Conservation (phyloP, 345 rosid genomes). For the Eucalyptus coolabah region DNA sequence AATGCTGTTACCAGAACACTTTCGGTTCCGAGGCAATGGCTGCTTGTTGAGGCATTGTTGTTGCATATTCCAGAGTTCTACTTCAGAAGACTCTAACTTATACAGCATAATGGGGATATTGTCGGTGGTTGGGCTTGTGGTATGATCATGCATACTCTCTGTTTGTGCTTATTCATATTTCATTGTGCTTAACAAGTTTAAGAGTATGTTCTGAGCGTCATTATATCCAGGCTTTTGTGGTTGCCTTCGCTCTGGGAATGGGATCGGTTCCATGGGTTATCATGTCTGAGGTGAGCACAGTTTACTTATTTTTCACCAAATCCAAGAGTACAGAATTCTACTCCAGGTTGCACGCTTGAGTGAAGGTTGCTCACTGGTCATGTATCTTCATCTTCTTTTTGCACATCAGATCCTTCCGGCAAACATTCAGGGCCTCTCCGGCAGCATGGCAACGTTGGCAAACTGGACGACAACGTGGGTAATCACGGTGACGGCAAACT, state of each 20-base stretch:
- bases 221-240: slow-evolving; percentile 45
- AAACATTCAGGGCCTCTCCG: slow-evolving; percentile 26
- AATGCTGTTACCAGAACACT: not conserved
- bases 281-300: slow-evolving; percentile 75
- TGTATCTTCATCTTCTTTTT: not conserved
- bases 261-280: slow-evolving; percentile 96
- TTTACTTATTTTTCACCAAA: not conserved
- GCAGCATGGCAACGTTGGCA: slow-evolving; percentile 25
- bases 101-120: slow-evolving; percentile 54
- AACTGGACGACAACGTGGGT: slow-evolving; percentile 20
- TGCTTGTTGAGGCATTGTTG: not conserved
- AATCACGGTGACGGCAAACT: slow-evolving; percentile 29
- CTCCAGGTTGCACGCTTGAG: not conserved
- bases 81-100: slow-evolving; percentile 38
- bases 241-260: slow-evolving; percentile 76
- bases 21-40: not conserved
- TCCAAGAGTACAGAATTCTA: not conserved
- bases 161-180: not conserved
- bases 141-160: not conserved
- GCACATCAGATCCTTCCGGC: slow-evolving; percentile 56
- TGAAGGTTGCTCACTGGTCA: not conserved
- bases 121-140: slow-evolving; percentile 88
- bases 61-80: slow-evolving; percentile 24
- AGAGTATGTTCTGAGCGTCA: not conserved
- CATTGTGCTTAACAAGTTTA: not conserved